A percentile compares a stretch with the other conserved stretches of the same genome.
These are phyloP conservation scores for Acacia concinna DNA, from an alignment of 331 rosid species.

Conservation along the genomic window DNA sequence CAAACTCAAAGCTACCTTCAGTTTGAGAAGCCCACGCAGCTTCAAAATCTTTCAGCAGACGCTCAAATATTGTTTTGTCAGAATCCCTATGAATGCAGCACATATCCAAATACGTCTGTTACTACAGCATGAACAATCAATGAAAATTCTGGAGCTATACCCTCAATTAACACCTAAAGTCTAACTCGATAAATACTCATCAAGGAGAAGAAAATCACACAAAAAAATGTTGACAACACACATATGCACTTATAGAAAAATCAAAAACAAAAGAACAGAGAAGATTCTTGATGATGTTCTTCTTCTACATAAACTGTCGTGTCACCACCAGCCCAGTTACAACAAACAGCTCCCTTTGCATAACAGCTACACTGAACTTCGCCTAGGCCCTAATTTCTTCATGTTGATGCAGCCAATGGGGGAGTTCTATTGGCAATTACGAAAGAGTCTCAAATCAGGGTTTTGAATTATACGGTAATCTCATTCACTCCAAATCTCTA, in stretches of 20 bases:
- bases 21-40: constrained; percentile 83
- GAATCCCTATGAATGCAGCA: constrained; percentile 64
- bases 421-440: not conserved
- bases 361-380: not conserved
- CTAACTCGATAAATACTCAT: not conserved
- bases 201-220: not conserved
- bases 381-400: not conserved
- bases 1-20: constrained; percentile 55
- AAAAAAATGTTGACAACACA: constrained; percentile 13
- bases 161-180: constrained; percentile 6
- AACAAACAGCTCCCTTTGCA: constrained; percentile 9
- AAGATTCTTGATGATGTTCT: not conserved
- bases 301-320: not conserved
- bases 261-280: not conserved
- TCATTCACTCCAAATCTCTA: too few species aligned
- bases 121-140: constrained; percentile 13
- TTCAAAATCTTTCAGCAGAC: constrained; percentile 82
- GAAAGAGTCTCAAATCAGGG: not conserved
- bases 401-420: not conserved
- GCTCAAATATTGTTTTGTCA: constrained; percentile 77
- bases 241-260: not conserved
- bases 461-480: too few species aligned
- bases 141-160: constrained; percentile 16
- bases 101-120: constrained; percentile 3
- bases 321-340: not conserved